phyloP scores from a whole-genome alignment of 106 monocot genomes.

The Dendrobium nobile region DNA sequence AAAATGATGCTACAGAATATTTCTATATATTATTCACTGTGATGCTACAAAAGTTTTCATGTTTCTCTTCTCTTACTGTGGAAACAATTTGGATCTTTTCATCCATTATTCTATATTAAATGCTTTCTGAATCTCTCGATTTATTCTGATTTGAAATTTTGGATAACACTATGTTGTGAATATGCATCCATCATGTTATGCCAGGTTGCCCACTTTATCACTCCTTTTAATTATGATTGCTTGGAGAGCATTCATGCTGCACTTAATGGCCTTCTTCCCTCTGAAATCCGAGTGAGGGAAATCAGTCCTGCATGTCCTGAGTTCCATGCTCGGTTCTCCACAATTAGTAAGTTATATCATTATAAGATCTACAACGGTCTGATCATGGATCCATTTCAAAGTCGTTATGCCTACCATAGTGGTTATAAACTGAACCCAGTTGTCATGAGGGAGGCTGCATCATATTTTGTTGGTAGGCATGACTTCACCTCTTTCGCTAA shows the following conservation, averaged over 20 bases:
- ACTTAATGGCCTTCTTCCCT: slow-evolving; percentile 71
- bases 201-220: slow-evolving; percentile 79
- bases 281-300: slow-evolving; percentile 68
- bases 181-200: slow-evolving; percentile 3
- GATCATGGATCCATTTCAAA: slow-evolving; percentile 77
- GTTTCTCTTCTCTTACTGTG: background rate
- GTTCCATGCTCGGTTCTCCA: slow-evolving; percentile 78
- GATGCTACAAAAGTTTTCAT: background rate
- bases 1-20: background rate
- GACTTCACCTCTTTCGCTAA: slow-evolving; percentile 84
- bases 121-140: background rate
- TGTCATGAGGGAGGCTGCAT: slow-evolving; percentile 67
- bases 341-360: slow-evolving; percentile 70
- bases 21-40: background rate
- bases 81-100: too few species aligned
- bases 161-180: background rate
- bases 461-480: slow-evolving; percentile 69
- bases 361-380: slow-evolving; percentile 72
- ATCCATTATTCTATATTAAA: too few species aligned
- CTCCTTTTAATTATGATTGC: slow-evolving; percentile 53
- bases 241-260: slow-evolving; percentile 64
- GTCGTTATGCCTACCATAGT: slow-evolving; percentile 66
- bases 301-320: slow-evolving; percentile 49
- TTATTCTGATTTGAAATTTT: background rate
- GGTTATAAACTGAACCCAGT: slow-evolving; percentile 54